Evolutionary conservation across 495 filamentous ascomycete species (phyloP), one percentile per base, ranked within the genome.

Genomic region (Xylaria castorea): DNA sequence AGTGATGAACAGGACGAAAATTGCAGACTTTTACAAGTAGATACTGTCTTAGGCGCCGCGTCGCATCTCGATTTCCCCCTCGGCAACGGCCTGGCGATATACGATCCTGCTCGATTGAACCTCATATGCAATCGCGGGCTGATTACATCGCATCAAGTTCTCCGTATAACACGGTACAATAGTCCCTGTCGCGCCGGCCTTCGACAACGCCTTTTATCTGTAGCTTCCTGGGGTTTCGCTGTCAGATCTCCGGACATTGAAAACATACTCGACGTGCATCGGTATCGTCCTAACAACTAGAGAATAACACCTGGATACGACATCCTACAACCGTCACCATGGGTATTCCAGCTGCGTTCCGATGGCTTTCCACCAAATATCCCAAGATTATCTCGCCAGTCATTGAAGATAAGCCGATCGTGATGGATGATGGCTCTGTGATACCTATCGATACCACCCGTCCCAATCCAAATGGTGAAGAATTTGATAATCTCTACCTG

Each of bases 401-500:
- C 55, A 89, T 94, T 67, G 96, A 99, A 83, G 93, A 98, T 58
- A 85, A 88, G 71, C 90, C 95, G 18, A 85, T 91, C 62, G 88
- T 90, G 68, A 86, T 98, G 77, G 87, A 87, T 53, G 90, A 95
- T 85, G 95, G 93, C 74, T 84, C 90, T 50, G 87, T 90, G 74
- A 89, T 97, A 42, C 97, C 96, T 2, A 88, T 98, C 53, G 94
- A 98, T 77, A 88, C 86, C 25, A 92, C 91, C n/a, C 83, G 87
- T 36, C 90, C 93, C 2, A 99, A 99, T 81, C 96, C 96, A 7
- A 99, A 99, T 84, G 95, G 94, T 81, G 96, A 98, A 81, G 95
- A 98, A 80, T 93, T 95, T 77, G 95, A 99, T 82, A 99, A 98
- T 78, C 87, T 99, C 3, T 99, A 98, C 78, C 89, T 99, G 66